phyloP scores from a whole-genome alignment of 139 green algal species.

The Marvania coccoides region DNA sequence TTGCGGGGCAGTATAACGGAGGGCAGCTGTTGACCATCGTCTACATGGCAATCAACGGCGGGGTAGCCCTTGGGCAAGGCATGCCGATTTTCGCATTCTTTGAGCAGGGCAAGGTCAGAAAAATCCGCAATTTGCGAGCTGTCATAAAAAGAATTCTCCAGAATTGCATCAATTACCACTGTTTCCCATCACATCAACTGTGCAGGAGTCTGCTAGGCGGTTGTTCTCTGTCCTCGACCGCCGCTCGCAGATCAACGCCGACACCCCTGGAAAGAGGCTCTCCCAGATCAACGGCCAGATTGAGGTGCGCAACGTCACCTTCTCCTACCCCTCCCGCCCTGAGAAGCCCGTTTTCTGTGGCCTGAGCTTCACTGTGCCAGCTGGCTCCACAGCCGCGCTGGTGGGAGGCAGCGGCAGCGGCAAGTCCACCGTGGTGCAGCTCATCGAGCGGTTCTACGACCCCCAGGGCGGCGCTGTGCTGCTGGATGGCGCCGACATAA shows the following conservation, averaged over 20 bases:
- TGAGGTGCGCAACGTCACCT: slow-evolving; percentile 26
- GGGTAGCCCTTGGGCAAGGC: neutral
- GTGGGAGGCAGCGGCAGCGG: slow-evolving; percentile 77
- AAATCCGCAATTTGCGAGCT: neutral
- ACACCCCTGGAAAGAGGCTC: neutral
- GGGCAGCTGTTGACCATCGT: neutral
- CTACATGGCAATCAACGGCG: neutral
- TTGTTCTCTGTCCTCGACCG: neutral
- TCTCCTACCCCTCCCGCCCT: slow-evolving; percentile 49
- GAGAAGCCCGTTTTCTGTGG: neutral
- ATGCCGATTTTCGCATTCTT: neutral
- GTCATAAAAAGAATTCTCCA: neutral
- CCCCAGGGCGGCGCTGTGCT: slow-evolving; percentile 18
- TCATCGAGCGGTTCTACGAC: slow-evolving; percentile 77
- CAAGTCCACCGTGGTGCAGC: slow-evolving; percentile 80
- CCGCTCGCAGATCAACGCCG: neutral
- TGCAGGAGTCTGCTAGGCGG: neutral
- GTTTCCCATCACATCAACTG: no score
- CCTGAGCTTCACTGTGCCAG: neutral
- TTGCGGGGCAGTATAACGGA: slow-evolving; percentile 37
- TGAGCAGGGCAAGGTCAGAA: neutral
- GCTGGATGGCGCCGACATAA: slow-evolving; percentile 66
- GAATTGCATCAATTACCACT: neutral
- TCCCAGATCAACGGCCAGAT: neutral
- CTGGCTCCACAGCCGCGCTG: slow-evolving; percentile 61